Evolutionary conservation across 2,329 filamentous ascomycete species (phyloP), one percentile per base, ranked within the genome.

Genomic region (Exophiala oligosperma): DNA sequence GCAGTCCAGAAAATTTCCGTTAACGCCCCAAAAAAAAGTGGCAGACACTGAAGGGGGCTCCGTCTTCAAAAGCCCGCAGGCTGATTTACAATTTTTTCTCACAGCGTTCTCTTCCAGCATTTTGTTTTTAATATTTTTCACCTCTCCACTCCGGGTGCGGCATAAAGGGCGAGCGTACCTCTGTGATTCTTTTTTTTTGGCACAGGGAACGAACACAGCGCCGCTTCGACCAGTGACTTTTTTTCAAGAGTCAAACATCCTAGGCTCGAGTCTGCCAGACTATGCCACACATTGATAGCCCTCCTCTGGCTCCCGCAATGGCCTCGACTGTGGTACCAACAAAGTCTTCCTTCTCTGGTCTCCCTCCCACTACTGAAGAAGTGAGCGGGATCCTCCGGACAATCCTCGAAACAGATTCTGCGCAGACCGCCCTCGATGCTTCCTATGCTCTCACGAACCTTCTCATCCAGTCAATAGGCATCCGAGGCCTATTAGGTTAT

Each of bases 341-440:
- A 68, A 72, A 75, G 49, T 70, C 76, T 44, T 72, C 70, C 48
- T 65, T 69, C 51, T 68, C 69, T 29, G 66, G 65, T 44, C 69
- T 77, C 49, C 79, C 85, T 64, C 87, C 88, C 62, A 82, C 85
- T 32, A 76, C 84, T 67, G 84, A 86, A 64, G 89, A 91, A 62
- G 77, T 93, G 62, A 75, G 81, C 61, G 80, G 83, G 56, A 75
- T 91, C 44, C 71, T 92, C 66, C 77, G 84, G 67, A 86, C 81
- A 50, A 83, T 91, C 65, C 91, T 92, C 74, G 83, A 79, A 48
- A 84, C 89, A 40, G 79, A 85, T 69, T 85, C 85, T 3, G 91
- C 89, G 2, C 81, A 85, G 69, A 81, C 83, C 61, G 89, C 88
- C 14, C 81, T 92, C 46, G 85, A 89, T 69, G 84, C 83, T 58